Percentiles rank a stretch among this genome's conserved stretches.
Conservation (phyloP, 768 basidiomycete genomes). For the Russula abietina region DNA sequence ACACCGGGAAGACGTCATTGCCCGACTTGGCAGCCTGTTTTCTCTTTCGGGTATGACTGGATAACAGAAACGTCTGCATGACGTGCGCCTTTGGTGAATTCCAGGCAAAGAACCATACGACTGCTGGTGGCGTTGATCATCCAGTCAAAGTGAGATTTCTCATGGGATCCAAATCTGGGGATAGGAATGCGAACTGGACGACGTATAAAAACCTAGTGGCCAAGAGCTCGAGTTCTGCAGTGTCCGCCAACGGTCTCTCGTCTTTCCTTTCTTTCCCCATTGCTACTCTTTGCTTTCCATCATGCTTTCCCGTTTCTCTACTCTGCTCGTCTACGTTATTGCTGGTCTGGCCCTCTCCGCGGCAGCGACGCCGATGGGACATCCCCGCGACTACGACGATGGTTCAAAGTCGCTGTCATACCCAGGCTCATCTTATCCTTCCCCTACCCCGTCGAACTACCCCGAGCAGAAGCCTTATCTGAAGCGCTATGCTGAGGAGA, state of each 20-base stretch:
- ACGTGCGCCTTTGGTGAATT: not conserved
- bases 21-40: not conserved
- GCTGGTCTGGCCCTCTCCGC: slow-evolving; percentile 15
- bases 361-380: slow-evolving; percentile 10
- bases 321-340: slow-evolving; percentile 13
- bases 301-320: slow-evolving; percentile 21
- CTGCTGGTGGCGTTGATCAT: not conserved
- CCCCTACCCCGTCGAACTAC: not conserved
- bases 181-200: slow-evolving; percentile 4
- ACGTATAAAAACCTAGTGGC: slow-evolving; percentile 9
- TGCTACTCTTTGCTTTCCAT: slow-evolving; percentile 14
- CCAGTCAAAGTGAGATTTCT: not conserved
- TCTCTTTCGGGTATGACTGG: not conserved
- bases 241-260: slow-evolving; percentile 16
- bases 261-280: not conserved
- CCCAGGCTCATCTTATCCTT: slow-evolving; percentile 3
- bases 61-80: too few species aligned
- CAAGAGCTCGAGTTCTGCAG: slow-evolving; percentile 4
- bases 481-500: not conserved
- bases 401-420: not conserved
- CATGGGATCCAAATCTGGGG: not conserved
- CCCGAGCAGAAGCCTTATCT: not conserved
- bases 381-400: not conserved
- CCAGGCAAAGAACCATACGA: not conserved
- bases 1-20: not conserved